Conservation (phyloP, 2,329 filamentous ascomycete genomes). For the Whalleya microplaca region DNA sequence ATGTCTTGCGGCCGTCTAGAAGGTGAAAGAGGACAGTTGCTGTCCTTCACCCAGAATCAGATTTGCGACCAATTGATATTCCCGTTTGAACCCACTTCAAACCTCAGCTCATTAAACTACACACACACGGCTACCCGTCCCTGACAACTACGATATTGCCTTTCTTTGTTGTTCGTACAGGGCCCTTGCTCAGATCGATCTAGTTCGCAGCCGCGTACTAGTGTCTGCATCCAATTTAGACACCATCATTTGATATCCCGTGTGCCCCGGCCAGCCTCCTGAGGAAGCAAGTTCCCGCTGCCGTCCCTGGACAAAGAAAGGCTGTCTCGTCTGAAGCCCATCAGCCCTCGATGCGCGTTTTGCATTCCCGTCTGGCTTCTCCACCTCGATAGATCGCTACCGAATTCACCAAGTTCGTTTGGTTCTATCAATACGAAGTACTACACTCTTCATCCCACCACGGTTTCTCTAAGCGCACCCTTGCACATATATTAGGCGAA, state of each 20-base stretch:
- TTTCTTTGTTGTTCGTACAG: slow-evolving; percentile 36
- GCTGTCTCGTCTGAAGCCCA: slow-evolving; percentile 33
- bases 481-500: slow-evolving; percentile 35
- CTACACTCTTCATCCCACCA: slow-evolving; percentile 18
- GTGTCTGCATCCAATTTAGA: slow-evolving; percentile 21
- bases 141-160: slow-evolving; percentile 33
- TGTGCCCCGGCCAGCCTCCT: slow-evolving; percentile 27
- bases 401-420: slow-evolving; percentile 20
- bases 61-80: slow-evolving; percentile 22
- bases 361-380: slow-evolving; percentile 25
- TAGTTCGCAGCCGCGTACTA: slow-evolving; percentile 29
- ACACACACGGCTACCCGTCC: slow-evolving; percentile 25
- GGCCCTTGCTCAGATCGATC: slow-evolving; percentile 30
- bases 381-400: slow-evolving; percentile 25
- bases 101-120: slow-evolving; percentile 29
- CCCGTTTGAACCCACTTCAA: slow-evolving; percentile 25
- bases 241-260: slow-evolving; percentile 27
- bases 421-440: slow-evolving; percentile 28
- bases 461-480: slow-evolving; percentile 29
- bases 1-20: slow-evolving; percentile 32
- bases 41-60: slow-evolving; percentile 22
- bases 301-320: slow-evolving; percentile 36
- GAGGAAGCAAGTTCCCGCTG: slow-evolving; percentile 34
- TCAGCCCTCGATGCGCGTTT: slow-evolving; percentile 33
- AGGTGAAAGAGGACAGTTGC: slow-evolving; percentile 28